Evolutionary conservation across 2,329 filamentous ascomycete genomes (phyloP).

Genomic region (Neonectria hederae): DNA sequence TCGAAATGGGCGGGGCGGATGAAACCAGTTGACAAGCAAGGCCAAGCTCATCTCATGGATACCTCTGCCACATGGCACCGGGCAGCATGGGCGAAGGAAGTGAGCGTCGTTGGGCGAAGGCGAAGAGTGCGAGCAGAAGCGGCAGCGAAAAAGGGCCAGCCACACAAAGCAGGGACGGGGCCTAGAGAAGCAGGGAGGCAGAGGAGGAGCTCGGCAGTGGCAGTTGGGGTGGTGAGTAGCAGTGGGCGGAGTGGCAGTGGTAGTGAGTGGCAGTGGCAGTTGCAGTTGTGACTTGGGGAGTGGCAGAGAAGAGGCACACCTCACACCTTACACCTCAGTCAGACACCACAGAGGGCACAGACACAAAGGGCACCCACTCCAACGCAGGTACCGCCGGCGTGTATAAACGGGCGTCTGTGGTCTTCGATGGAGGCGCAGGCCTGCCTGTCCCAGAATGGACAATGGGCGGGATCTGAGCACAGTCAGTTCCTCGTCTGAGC

Average conservation of each 20-base stretch:
- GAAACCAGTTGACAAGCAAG: slow-evolving; percentile 53
- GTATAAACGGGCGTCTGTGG: slow-evolving; percentile 20
- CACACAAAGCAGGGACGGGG: neutral
- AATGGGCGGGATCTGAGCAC: neutral
- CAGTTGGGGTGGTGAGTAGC: neutral
- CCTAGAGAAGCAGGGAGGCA: neutral
- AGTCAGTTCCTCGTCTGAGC: slow-evolving; percentile 2
- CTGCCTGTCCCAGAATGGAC: slow-evolving; percentile 20
- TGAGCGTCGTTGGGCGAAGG: slow-evolving; percentile 39
- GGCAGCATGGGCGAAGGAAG: slow-evolving; percentile 34
- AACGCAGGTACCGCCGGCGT: slow-evolving; percentile 25
- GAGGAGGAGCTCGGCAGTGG: neutral
- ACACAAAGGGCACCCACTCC: slow-evolving; percentile 24
- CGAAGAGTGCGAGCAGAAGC: slow-evolving; percentile 26
- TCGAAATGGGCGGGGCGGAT: slow-evolving; percentile 53
- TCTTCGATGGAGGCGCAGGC: slow-evolving; percentile 8
- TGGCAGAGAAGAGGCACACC: slow-evolving; percentile 19
- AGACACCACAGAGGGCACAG: slow-evolving; percentile 12
- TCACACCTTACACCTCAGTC: slow-evolving; percentile 20
- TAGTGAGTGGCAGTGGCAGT: slow-evolving; percentile 12
- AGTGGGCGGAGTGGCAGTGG: neutral
- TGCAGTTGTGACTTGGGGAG: slow-evolving; percentile 7
- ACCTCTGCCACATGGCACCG: slow-evolving; percentile 44
- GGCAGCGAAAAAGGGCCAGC: slow-evolving; percentile 3
- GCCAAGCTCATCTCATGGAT: slow-evolving; percentile 56